Base-by-base conservation (phyloP, 1,284 basidiomycete species). In the Cutaneotrichosporon arboriforme region DNA sequence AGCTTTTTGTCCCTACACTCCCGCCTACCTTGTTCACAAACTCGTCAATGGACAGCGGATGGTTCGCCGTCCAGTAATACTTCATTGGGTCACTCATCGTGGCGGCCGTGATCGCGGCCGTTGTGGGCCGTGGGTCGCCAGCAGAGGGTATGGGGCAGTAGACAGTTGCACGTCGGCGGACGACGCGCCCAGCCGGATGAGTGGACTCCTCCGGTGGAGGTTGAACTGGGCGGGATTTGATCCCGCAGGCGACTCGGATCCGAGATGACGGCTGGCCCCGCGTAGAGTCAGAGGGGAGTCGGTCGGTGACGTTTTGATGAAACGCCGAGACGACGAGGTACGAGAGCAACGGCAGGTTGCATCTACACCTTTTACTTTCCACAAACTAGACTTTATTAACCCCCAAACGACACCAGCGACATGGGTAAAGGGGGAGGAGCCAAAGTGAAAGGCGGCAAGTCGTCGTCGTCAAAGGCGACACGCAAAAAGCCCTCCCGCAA, bases 391-490 rank as follows among this genome's bases (percentile, higher is more conserved):
- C n/a, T n/a, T n/a, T n/a, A n/a, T n/a, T 10, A 31, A 10, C 26
- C 26, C 26, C 10, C 26, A 10, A 10, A 31, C 26, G 7, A 31
- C 26, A 31, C 26, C 26, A 31, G 26, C 4, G 43, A 26, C 15
- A 53, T 54, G 55, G 18, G 18, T 15, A 58, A 54, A 22, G 56
- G 49, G n/a, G 26, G 7, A 23, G 17, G 13, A 33, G 47, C 46
- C 20, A 39, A 31, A 31, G 26, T 31, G 26, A 31, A 31, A 31
- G 26, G 45, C 33, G 21, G 34, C 21, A 54, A 34, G 49, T 51
- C 84, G 4, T 92, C 87, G 10, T 87, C 85, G 15, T 79, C 81
- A 1, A 83, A 87, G 3, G 88, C 77, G 2, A 94, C 90, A 12
- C 82, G 89, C 51, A 93, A 91, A 79, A 93, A 78, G 67, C 70